A percentile compares a stretch with the other conserved stretches of the same genome.
These are phyloP conservation scores for Pseudogymnoascus sp. DNA, from an alignment of 2,329 filamentous ascomycete genomes.

Conservation along the genomic window DNA sequence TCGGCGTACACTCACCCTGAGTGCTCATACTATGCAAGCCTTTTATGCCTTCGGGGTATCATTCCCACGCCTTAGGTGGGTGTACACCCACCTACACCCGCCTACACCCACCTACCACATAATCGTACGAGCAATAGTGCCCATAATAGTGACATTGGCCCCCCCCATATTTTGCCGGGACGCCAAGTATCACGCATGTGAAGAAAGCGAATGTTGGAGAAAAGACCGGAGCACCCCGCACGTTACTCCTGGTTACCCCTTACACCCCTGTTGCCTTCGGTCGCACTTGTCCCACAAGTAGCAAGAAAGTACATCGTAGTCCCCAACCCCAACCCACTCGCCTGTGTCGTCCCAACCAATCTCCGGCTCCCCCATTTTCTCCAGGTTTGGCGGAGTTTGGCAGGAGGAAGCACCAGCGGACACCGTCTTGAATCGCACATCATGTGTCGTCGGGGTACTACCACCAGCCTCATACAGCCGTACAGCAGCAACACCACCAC, in stretches of 20 bases:
- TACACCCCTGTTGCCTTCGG: background rate
- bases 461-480: background rate
- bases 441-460: no score
- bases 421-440: background rate
- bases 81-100: background rate
- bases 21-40: no score
- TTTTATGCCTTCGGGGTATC: no score
- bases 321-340: no score
- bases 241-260: background rate
- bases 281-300: background rate
- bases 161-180: background rate
- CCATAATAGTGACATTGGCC: background rate
- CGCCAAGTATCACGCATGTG: background rate
- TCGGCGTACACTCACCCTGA: no score
- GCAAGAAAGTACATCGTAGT: no score
- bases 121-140: background rate
- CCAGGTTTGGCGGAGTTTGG: background rate
- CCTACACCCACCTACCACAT: background rate
- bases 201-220: constrained; percentile 1
- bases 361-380: background rate
- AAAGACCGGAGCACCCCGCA: background rate
- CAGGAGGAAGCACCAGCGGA: background rate
- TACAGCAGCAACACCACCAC: background rate
- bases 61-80: no score
- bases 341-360: background rate